Evolutionary conservation across 306 rosid genomes (phyloP), one percentile per base, ranked within the genome.

Genomic region (Sicyos baderoa): DNA sequence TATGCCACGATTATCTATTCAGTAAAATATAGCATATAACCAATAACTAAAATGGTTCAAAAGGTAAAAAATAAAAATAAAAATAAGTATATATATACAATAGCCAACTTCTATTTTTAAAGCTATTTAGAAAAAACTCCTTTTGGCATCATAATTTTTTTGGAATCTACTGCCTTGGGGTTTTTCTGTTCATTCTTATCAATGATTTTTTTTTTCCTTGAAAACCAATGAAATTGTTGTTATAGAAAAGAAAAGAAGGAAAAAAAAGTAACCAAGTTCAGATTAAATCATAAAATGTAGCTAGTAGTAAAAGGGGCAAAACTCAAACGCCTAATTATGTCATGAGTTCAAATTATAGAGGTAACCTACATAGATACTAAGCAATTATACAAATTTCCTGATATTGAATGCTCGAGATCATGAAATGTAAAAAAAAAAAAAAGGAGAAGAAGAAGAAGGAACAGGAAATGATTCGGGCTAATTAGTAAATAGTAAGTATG

Each of bases 1-100:
- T 71, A 81, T 61, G 25, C 52, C 65, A 78, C 27, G 42, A 49
- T 29, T 15, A 49, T 74, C 56, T 70, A 25, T 52, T 79, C 42
- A 35, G 42, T 35, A 35, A 1, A 35, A 35, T 35, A 35, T 35
- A 35, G 42, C 42, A 35, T 35, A 35, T 35, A 35, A 35, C 8
- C 42, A 35, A 35, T 35, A 35, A 35, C 42, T 35, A 35, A n/a
- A n/a, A n/a, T n/a, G n/a, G n/a, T n/a, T n/a, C n/a, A n/a, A n/a
- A n/a, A n/a, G n/a, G n/a, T n/a, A n/a, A n/a, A n/a, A n/a, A n/a
- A n/a, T n/a, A n/a, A n/a, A n/a, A n/a, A n/a, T n/a, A n/a, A n/a
- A n/a, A n/a, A n/a, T n/a, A n/a, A n/a, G n/a, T n/a, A n/a, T n/a
- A n/a, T n/a, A n/a, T n/a, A n/a, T n/a, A n/a, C 42, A 35, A 35